These are phyloP conservation scores for Clonostachys rhizophaga DNA, from an alignment of 2,329 filamentous ascomycete genomes.

Conservation along the genomic window DNA sequence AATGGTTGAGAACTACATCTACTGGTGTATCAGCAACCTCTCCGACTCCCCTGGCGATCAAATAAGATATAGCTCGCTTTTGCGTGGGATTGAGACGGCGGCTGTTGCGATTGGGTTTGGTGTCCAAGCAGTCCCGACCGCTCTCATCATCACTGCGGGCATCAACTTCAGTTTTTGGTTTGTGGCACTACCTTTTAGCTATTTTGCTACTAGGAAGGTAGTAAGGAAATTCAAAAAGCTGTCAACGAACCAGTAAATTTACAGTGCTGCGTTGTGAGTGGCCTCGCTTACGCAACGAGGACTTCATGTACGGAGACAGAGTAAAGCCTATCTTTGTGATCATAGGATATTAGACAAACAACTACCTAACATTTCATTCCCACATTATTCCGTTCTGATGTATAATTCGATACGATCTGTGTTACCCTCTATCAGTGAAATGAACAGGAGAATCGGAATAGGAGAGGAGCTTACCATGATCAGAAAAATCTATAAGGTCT, in stretches of 20 bases:
- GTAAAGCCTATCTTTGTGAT: no score
- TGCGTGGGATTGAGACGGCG: conserved; percentile 34
- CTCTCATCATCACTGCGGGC: conserved; percentile 32
- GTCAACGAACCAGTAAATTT: background rate
- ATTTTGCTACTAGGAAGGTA: conserved; percentile 34
- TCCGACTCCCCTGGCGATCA: conserved; percentile 36
- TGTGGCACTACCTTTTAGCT: conserved; percentile 33
- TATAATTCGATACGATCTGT: no score
- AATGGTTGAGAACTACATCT: conserved; percentile 37
- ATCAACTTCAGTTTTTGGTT: conserved; percentile 35
- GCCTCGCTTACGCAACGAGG: no score
- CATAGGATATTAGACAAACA: no score
- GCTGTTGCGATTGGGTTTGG: conserved; percentile 34
- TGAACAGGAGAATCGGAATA: no score
- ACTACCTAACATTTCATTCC: no score
- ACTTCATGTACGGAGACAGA: no score
- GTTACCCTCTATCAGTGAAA: no score
- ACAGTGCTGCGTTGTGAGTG: no score
- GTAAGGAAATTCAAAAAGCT: conserved; percentile 27
- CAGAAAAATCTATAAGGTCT: no score
- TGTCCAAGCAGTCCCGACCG: conserved; percentile 35
- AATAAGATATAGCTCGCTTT: conserved; percentile 36
- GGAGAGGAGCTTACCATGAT: no score
- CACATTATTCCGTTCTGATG: no score
- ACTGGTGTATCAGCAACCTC: conserved; percentile 39